Evolutionary conservation across 345 rosid genomes (phyloP).

Genomic region (Heritiera fomes): DNA sequence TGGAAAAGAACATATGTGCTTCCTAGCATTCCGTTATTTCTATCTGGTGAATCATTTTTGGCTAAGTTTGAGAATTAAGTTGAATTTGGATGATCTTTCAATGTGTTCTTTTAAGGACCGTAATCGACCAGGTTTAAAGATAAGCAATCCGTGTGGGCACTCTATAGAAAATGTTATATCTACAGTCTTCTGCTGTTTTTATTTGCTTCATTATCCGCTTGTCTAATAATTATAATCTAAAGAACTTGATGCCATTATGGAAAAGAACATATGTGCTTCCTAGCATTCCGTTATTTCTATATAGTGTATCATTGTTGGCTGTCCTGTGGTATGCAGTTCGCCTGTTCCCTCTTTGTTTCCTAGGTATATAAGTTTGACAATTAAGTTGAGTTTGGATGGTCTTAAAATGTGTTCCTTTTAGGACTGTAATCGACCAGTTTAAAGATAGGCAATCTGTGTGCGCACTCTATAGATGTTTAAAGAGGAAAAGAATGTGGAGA

Average conservation of each 20-base stretch:
- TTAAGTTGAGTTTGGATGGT: background rate
- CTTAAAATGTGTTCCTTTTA: background rate
- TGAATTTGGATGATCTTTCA: too few species aligned
- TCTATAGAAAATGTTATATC: background rate
- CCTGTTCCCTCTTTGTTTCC: background rate
- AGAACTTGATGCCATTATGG: background rate
- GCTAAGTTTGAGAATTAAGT: too few species aligned
- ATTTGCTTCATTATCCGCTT: background rate
- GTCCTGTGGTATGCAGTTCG: background rate
- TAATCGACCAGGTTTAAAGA: too few species aligned
- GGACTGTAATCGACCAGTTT: background rate
- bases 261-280: background rate
- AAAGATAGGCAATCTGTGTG: background rate
- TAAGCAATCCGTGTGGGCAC: too few species aligned
- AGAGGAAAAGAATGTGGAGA: background rate
- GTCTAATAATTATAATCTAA: background rate
- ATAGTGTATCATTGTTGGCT: background rate
- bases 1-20: background rate
- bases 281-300: background rate
- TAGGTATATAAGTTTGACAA: background rate
- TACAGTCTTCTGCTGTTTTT: background rate
- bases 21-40: background rate
- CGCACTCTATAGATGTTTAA: background rate
- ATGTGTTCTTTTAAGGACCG: too few species aligned
- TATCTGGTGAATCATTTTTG: background rate